Evolutionary conservation across 306 rosid genomes (phyloP).

Genomic region (Amphicarpaea edgeworthii): DNA sequence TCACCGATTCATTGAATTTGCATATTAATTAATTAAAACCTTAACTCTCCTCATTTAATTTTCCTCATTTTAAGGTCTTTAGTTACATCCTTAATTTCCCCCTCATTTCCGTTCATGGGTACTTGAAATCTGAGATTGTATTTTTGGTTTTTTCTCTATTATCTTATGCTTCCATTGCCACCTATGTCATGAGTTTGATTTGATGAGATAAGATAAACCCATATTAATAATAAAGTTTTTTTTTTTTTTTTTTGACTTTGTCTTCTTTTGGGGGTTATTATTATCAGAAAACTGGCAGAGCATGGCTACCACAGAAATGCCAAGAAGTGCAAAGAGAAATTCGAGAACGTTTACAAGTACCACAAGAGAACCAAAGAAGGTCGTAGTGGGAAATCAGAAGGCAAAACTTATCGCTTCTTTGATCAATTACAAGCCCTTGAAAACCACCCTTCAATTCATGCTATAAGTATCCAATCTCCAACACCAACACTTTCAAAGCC

Average conservation of each 20-base stretch:
- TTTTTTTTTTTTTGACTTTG: not conserved
- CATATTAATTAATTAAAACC: slow-evolving; percentile 7
- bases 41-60: slow-evolving; percentile 6
- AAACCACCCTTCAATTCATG: slow-evolving; percentile 49
- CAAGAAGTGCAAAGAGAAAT: slow-evolving; percentile 97
- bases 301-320: slow-evolving; percentile 85
- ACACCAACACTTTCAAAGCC: slow-evolving; percentile 10
- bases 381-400: slow-evolving; percentile 84
- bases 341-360: slow-evolving; percentile 95
- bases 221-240: not conserved
- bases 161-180: slow-evolving; percentile 37
- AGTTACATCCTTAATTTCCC: slow-evolving; percentile 11
- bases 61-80: slow-evolving; percentile 30
- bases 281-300: slow-evolving; percentile 84
- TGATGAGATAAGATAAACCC: slow-evolving; percentile 37
- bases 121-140: slow-evolving; percentile 21
- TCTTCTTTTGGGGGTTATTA: slow-evolving; percentile 1
- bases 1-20: slow-evolving; percentile 21
- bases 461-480: slow-evolving; percentile 43
- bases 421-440: slow-evolving; percentile 86
- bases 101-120: slow-evolving; percentile 34
- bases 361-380: slow-evolving; percentile 95
- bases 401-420: slow-evolving; percentile 83
- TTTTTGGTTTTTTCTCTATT: slow-evolving; percentile 6
- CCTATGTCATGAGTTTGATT: slow-evolving; percentile 36